Evolutionary conservation across 192 early-diverging fungal species (phyloP).

Genomic region (Gaertneriomyces semiglobifer): DNA sequence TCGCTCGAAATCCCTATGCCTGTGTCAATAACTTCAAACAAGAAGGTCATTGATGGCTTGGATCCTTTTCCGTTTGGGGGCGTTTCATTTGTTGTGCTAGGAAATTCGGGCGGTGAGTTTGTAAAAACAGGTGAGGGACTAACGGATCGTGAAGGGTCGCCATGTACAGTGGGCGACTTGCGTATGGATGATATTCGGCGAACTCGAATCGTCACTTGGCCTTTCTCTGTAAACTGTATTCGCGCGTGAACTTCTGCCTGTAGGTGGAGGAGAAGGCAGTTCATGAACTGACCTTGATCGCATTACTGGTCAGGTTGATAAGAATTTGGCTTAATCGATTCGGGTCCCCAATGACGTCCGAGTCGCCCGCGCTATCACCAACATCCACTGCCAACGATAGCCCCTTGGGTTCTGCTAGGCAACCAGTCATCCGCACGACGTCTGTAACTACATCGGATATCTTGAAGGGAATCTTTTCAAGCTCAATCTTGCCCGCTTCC

Average conservation of each 20-base stretch:
- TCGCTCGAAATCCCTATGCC: conserved; percentile 80
- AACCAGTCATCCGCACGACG: neutral
- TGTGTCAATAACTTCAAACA: conserved; percentile 49
- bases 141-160: too few relatives aligned
- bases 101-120: too few relatives aligned
- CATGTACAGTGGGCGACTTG: neutral
- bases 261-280: neutral
- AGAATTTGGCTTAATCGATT: neutral
- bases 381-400: neutral
- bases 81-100: too few relatives aligned
- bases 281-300: neutral
- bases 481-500: conserved; percentile 5
- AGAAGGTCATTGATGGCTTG: neutral
- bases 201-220: neutral
- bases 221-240: neutral
- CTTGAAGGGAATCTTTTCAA: neutral
- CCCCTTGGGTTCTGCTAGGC: neutral
- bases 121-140: too few relatives aligned
- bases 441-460: conserved; percentile 4
- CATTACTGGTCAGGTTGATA: conserved; percentile 8
- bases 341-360: conserved; percentile 2
- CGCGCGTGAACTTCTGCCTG: neutral
- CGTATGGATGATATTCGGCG: conserved; percentile 9
- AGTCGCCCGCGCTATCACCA: neutral
- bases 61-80: too few relatives aligned